Base-by-base conservation (phyloP, 2,329 filamentous ascomycete species). In the Scolecobasidium constrictum region DNA sequence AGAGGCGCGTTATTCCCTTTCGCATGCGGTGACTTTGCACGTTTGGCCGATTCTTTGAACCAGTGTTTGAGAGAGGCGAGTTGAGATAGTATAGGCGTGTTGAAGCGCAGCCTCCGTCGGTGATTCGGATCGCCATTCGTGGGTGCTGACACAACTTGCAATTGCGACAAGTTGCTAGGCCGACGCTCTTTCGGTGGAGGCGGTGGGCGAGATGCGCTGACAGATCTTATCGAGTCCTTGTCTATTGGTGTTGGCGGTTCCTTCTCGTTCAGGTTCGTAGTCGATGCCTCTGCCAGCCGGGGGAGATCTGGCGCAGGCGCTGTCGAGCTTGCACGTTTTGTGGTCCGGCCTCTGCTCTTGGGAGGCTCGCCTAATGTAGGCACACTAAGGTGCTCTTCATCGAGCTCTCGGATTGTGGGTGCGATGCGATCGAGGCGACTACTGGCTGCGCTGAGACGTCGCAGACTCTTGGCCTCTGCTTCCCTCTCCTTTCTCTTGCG, bases 121-220 rank as follows among this genome's bases (percentile, higher is more conserved):
- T 7, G 26, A 35, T 66, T 63, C 43, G 72, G 72, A 20, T 72
- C 68, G 48, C 76, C 70, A 23, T 71, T 69, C 49, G 73, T 72
- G n/a, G 66, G 23, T 23, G 22, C 60, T 37, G 68, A 66, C 13
- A 79, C 80, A 31, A 68, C 73, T 12, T 84, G 83, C 31, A 93
- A 86, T 4, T 93, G 75, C 56, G 94, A 86, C 22, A 95, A 72
- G 49, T 86, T 92, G 51, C 87, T 94, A 35, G 84, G 83, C 46
- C 83, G 78, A 48, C 78, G 79, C 50, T 95, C 88, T 59, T 95
- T 95, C 2, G 90, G 87, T 34, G 90, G 90, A 7, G 85, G 70
- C 4, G 88, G 81, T 47, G 83, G 79, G 47, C 82, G 71, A 21
- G 86, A 87, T 11, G 86, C 86, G 53, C 84, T 87, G 17, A 73